Base-by-base conservation (phyloP, 75 land plant genomes). In the Selaginella moellendorffii region DNA sequence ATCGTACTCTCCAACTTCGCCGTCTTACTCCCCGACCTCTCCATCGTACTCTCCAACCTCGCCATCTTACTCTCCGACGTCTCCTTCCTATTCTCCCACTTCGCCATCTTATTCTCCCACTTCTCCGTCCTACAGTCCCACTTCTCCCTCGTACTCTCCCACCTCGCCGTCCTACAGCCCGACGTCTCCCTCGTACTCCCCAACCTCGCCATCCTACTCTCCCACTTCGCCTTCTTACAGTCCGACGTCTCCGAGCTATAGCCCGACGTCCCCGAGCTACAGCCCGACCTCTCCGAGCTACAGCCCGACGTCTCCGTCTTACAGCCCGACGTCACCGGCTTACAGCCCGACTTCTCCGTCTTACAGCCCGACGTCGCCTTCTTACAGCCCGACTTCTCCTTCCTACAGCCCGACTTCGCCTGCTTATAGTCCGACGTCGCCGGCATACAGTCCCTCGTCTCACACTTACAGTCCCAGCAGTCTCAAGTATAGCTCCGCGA, bases 361-460 rank as follows among this genome's bases (percentile, higher is more conserved):
- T 29, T 87, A 87, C 53, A 79, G 82, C 29, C 91, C 91, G 0
- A 83, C 83, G 1, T 80, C 86, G 14, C 86, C 90, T 10, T 71
- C 81, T 24, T 90, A 90, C 60, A 83, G 87, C 26, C 19, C 8
- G 2, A 21, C 19, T 8, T 56, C n/a, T 21, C 19, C 19, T 56
- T 19, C 17, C 19, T 56, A 21, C n/a, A 56, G 59, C 19, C 90
- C 97, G 0, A 78, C 80, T 0, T 86, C 90, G 0, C 80, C 79
- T 26, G 85, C 82, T 14, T 90, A 90, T 67, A 84, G 90, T 14
- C 98, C 98, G 28, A 85, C 98, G 12, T 93, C 98, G 53, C 98
- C 98, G 2, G 76, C 98, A 0, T 91, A 91, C 56, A 84, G 86
- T 66, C 90, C 97, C 0, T 75, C 80, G 0, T 86, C 90, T 0